Evolutionary conservation across 768 basidiomycete species (phyloP).

Genomic region (Crassisporium funariophilum): DNA sequence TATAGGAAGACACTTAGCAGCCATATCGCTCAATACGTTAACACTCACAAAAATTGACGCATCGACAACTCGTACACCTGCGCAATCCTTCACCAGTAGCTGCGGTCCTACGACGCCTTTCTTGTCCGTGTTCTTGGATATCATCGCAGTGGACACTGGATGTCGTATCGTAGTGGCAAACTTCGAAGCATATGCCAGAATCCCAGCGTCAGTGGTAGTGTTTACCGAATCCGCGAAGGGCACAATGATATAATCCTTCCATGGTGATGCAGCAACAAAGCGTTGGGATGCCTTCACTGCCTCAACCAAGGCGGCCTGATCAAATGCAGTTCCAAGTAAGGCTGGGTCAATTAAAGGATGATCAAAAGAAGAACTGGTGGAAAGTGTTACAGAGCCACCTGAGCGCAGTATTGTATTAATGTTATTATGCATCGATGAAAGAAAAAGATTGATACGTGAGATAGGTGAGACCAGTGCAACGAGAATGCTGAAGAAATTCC

Average conservation of each 20-base stretch:
- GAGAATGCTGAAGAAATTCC: constrained; percentile 12
- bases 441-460: constrained; percentile 3
- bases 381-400: constrained; percentile 31
- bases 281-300: constrained; percentile 18
- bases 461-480: constrained; percentile 14
- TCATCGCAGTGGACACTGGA: constrained; percentile 28
- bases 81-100: constrained; percentile 29
- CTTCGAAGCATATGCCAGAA: constrained; percentile 22
- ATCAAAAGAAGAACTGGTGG: constrained; percentile 42
- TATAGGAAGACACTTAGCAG: neutral
- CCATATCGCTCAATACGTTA: neutral
- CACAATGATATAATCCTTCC: constrained; percentile 26
- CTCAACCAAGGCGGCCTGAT: constrained; percentile 25
- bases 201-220: constrained; percentile 23
- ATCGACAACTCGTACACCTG: constrained; percentile 37
- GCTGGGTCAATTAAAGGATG: constrained; percentile 49
- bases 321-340: constrained; percentile 34
- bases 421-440: neutral
- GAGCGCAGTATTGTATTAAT: constrained; percentile 2
- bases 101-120: constrained; percentile 35
- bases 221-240: constrained; percentile 16
- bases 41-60: constrained; percentile 31
- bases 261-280: constrained; percentile 26
- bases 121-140: constrained; percentile 22
- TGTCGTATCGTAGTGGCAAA: constrained; percentile 24